Percentiles rank a stretch among this genome's conserved stretches.
Evolutionary conservation across 257 asterid species (phyloP).

Genomic region (Asclepias syriaca): DNA sequence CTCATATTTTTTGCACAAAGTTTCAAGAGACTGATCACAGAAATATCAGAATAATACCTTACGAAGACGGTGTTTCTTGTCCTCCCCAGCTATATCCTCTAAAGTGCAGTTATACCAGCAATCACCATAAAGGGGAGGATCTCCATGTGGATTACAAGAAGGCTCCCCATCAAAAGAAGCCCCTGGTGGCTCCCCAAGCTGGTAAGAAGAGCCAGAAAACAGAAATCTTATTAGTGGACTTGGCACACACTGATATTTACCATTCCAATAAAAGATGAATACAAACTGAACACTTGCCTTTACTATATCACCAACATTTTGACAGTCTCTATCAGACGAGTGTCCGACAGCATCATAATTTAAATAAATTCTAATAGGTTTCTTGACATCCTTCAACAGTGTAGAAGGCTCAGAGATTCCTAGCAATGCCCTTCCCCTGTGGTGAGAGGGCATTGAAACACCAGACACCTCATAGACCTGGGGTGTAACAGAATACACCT

Average conservation of each 20-base stretch:
- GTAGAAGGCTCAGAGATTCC: constrained; percentile 34
- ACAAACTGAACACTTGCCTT: constrained; percentile 54
- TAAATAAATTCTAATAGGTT: constrained; percentile 82
- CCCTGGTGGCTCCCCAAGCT: constrained; percentile 94
- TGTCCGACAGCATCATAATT: constrained; percentile 99
- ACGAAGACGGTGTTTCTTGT: constrained; percentile 89
- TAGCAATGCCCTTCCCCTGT: constrained; percentile 65
- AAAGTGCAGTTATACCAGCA: constrained; percentile 97
- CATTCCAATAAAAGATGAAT: neutral
- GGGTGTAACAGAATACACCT: constrained; percentile 75
- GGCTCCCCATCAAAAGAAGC: constrained; percentile 81
- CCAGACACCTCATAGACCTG: constrained; percentile 63
- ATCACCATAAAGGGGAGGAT: constrained; percentile 91
- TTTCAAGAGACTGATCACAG: neutral
- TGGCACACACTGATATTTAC: neutral
- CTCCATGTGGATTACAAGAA: constrained; percentile 90
- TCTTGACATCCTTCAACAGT: constrained; percentile 46
- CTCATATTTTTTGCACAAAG: neutral
- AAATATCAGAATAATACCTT: constrained; percentile 42
- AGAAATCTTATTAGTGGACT: neutral
- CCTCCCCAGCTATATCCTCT: constrained; percentile 89
- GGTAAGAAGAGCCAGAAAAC: constrained; percentile 26
- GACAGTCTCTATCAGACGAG: constrained; percentile 91
- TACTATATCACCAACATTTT: constrained; percentile 69
- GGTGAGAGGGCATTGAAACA: constrained; percentile 33